Conservation (phyloP, 164 flowering plant genomes). For the Tinospora cordifolia region DNA sequence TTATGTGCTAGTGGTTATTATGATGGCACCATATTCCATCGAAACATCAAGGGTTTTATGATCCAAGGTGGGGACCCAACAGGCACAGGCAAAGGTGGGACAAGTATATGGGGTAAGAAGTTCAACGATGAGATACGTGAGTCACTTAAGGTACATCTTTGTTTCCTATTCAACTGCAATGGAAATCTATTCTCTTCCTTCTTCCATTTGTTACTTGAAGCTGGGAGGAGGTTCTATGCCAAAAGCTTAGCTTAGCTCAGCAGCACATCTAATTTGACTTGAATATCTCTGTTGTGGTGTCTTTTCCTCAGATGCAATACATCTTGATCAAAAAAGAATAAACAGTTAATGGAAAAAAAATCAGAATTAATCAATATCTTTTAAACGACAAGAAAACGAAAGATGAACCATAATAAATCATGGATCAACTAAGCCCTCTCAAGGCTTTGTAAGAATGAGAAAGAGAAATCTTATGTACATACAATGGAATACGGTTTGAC, state of each 20-base stretch:
- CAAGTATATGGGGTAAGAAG: conserved; percentile 93
- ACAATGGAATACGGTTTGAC: too few relatives aligned
- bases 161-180: not conserved
- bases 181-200: not conserved
- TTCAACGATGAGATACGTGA: conserved; percentile 94
- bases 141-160: conserved; percentile 72
- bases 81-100: conserved; percentile 97
- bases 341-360: too few relatives aligned
- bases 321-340: too few relatives aligned
- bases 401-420: too few relatives aligned
- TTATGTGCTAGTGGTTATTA: conserved; percentile 90
- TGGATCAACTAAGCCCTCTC: too few relatives aligned
- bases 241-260: not conserved
- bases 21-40: conserved; percentile 86
- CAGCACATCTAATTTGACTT: not conserved
- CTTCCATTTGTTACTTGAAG: not conserved
- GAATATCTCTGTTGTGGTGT: not conserved
- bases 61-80: conserved; percentile 99
- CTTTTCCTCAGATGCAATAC: not conserved
- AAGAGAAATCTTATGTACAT: too few relatives aligned
- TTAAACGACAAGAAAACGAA: too few relatives aligned
- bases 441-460: too few relatives aligned
- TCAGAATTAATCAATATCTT: too few relatives aligned
- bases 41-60: conserved; percentile 90
- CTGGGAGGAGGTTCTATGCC: not conserved